Base-by-base conservation (phyloP, 2,329 filamentous ascomycete genomes). In the Penicillium glabrum region DNA sequence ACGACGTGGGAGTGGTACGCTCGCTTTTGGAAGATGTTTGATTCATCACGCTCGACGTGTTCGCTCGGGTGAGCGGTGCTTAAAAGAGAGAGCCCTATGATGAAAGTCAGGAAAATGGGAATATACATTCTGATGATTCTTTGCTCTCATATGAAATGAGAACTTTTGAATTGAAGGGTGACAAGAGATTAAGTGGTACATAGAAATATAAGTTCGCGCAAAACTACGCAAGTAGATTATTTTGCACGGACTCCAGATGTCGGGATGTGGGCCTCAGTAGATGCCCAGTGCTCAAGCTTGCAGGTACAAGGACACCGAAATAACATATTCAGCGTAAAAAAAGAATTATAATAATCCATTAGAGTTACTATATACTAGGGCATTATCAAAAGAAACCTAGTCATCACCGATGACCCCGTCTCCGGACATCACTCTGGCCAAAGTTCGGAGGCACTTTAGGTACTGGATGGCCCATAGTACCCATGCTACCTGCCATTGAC, bases 381-480 rank as follows among this genome's bases (percentile, higher is more conserved):
- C 43, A 51, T 51, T 45, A 45, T 24, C 27, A 16, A 26, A 27
- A 41, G 26, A n/a, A 41, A 24, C 24, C 21, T 41, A 29, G 14
- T 43, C 23, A 56, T 69, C 59, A 73, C 26, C 72, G 68, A 67
- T 75, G 65, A 9, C 72, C 70, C 43, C 73, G 65, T 63, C 73
- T 67, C 44, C 72, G 65, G 46, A 56, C 23, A 60, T 72, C 72
- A 23, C 64, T 65, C 43, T 69, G 68, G 3, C 67, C 68, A 54
- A 70, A 75, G 8, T 67, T 69, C 26, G 64, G 66, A 1, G 71
- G 70, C 10, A 74, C 67, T 52, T 67, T 75, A n/a, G 71, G 61
- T 16, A 71, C 21, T 6, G 70, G 67, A 56, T 68, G 69, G 6
- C 65, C 62, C 24, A 61, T 53, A 5, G 63, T 48, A n/a, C 66